phyloP scores from a whole-genome alignment of 2,329 filamentous ascomycete species.

The Epichloe uncinata region DNA sequence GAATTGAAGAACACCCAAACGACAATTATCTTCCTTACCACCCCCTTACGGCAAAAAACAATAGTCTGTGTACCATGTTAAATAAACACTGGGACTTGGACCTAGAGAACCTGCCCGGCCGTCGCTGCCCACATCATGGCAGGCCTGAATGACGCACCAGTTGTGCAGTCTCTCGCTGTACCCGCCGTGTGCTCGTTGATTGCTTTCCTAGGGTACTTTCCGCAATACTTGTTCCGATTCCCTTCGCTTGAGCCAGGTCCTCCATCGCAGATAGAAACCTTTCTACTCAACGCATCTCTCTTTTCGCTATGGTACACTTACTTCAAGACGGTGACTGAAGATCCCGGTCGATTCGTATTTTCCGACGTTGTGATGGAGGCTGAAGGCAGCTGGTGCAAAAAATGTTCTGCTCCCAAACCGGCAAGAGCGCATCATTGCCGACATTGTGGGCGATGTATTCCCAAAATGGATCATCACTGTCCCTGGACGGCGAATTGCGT shows the following conservation, averaged over 20 bases:
- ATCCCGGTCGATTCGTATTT: slow-evolving; percentile 43
- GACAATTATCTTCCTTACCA: too few relatives aligned
- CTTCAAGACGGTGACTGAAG: slow-evolving; percentile 42
- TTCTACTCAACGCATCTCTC: slow-evolving; percentile 54
- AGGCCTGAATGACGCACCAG: slow-evolving; percentile 27
- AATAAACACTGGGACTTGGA: not conserved
- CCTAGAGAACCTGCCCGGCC: not conserved
- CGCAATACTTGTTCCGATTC: slow-evolving; percentile 56
- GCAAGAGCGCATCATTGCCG: slow-evolving; percentile 72
- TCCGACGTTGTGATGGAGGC: slow-evolving; percentile 21
- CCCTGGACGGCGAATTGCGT: slow-evolving; percentile 79
- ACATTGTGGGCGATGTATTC: slow-evolving; percentile 59
- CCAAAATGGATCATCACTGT: slow-evolving; percentile 79
- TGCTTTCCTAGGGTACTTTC: slow-evolving; percentile 55
- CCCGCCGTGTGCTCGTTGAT: slow-evolving; percentile 55
- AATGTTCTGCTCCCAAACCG: slow-evolving; percentile 62
- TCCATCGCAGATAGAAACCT: slow-evolving; percentile 39
- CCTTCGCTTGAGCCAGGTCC: slow-evolving; percentile 45
- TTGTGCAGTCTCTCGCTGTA: slow-evolving; percentile 47
- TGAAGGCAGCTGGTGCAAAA: slow-evolving; percentile 53
- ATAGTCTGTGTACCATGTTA: not conserved
- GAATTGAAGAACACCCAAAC: too few relatives aligned
- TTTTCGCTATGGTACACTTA: slow-evolving; percentile 56
- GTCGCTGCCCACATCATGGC: slow-evolving; percentile 20
- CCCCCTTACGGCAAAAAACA: too few relatives aligned